phyloP scores from a whole-genome alignment of 176 grass and related monocot genomes.

The Tillandsia fasciculata region DNA sequence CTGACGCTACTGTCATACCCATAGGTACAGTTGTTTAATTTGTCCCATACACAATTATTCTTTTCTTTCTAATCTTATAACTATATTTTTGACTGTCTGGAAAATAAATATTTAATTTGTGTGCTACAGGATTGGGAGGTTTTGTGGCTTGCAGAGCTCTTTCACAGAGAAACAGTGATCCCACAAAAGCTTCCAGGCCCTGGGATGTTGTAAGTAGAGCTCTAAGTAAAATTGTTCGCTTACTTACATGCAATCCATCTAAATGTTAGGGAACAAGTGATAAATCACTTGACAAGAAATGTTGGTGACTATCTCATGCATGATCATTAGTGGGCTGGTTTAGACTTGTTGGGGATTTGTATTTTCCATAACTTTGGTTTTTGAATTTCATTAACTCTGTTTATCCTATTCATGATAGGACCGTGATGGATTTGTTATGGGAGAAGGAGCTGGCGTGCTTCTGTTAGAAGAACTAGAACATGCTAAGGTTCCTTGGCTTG shows the following conservation, averaged over 20 bases:
- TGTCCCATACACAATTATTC: slow-evolving; percentile 1
- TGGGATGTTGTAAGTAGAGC: slow-evolving; percentile 78
- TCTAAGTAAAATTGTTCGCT: slow-evolving; percentile 2
- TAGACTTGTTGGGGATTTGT: background rate
- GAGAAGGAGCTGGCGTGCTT: slow-evolving; percentile 94
- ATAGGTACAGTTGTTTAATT: slow-evolving; percentile 45
- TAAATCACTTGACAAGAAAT: background rate
- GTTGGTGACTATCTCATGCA: background rate
- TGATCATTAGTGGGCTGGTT: background rate
- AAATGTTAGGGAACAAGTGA: background rate
- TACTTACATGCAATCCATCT: background rate
- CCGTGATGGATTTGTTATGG: slow-evolving; percentile 99
- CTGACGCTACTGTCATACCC: slow-evolving; percentile 89
- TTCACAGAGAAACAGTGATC: slow-evolving; percentile 89
- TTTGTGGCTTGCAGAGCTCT: slow-evolving; percentile 99
- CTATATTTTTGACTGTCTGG: slow-evolving; percentile 6
- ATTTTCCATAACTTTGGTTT: background rate
- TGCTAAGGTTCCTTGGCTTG: slow-evolving; percentile 45
- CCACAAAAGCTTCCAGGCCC: slow-evolving; percentile 90
- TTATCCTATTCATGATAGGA: slow-evolving; percentile 33
- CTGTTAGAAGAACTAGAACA: slow-evolving; percentile 98
- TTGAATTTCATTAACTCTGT: background rate
- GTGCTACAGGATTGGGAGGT: slow-evolving; percentile 79
- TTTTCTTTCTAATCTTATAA: slow-evolving; percentile 2
- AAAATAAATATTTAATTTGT: slow-evolving; percentile 1